Percentiles rank a stretch among this genome's conserved stretches.
Conservation (phyloP, 208 protist species). For the Porcisia deanei region DNA sequence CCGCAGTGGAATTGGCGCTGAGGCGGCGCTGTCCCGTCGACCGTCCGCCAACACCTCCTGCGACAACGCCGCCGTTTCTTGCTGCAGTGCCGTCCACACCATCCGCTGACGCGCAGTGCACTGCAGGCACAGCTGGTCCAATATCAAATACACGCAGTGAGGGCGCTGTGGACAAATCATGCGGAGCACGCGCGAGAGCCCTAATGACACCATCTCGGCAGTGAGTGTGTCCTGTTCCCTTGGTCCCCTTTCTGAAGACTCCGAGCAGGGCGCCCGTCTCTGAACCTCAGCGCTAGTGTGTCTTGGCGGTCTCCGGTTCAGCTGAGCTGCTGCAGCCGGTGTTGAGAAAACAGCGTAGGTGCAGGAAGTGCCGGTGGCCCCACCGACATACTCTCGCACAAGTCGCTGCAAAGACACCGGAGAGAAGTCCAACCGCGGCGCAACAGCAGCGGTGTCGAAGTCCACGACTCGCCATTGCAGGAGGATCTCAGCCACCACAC, state of each 20-base stretch:
- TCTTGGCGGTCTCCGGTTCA: not conserved
- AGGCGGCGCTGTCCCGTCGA: not conserved
- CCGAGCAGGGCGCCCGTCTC: not conserved
- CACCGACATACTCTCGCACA: conserved; percentile 18
- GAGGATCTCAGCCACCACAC: conserved; percentile 19
- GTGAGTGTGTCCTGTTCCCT: not conserved
- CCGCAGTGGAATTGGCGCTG: conserved; percentile 3
- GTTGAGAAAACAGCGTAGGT: conserved; percentile 9
- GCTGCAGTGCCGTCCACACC: conserved; percentile 9
- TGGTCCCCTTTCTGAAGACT: not conserved
- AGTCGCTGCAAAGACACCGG: conserved; percentile 1
- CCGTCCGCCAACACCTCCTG: not conserved
- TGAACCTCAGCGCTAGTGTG: not conserved
- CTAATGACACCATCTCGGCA: not conserved
- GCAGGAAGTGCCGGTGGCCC: conserved; percentile 1
- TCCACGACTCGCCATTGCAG: conserved; percentile 21
- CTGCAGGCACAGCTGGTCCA: conserved; percentile 12
- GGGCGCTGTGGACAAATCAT: not conserved
- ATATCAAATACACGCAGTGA: conserved; percentile 18
- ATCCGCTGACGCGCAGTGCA: conserved; percentile 3
- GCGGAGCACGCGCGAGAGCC: conserved; percentile 8
- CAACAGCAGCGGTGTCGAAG: not conserved
- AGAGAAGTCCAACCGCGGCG: not conserved
- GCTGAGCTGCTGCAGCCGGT: not conserved
- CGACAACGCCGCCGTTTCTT: not conserved